Percentiles rank a stretch among this genome's conserved stretches.
Evolutionary conservation across 2,329 filamentous ascomycete species (phyloP).

Genomic region (Stagonosporopsis vannaccii): DNA sequence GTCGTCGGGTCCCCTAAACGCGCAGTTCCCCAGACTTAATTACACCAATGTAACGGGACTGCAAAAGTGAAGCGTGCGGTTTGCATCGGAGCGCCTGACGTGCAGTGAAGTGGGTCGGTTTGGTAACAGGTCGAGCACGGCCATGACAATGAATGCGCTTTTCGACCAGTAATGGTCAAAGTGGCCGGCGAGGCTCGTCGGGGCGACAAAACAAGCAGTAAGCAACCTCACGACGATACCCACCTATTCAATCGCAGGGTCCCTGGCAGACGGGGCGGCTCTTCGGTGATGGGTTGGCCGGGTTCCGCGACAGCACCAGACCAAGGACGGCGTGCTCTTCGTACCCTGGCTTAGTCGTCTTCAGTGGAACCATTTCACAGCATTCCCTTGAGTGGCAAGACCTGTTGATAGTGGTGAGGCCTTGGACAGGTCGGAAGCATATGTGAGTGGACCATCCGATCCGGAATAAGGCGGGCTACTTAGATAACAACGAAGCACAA

Average conservation of each 20-base stretch:
- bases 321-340: neutral
- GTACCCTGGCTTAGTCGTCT: neutral
- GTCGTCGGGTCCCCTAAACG: neutral
- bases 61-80: constrained; percentile 10
- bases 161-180: neutral
- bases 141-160: neutral
- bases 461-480: neutral
- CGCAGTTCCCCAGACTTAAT: neutral
- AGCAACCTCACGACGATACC: neutral
- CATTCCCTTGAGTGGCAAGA: neutral
- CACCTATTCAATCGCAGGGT: neutral
- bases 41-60: neutral
- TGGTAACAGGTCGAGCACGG: constrained; percentile 8
- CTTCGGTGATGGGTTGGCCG: neutral
- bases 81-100: neutral
- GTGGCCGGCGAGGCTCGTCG: neutral
- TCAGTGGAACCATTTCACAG: neutral
- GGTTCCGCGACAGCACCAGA: neutral
- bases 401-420: neutral
- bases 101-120: constrained; percentile 9
- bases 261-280: neutral
- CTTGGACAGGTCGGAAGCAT: neutral
- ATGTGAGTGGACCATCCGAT: neutral
- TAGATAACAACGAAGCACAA: no score
- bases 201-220: neutral